These are phyloP conservation scores for Picochlorum sp. DNA, from an alignment of 139 green algal genomes.

Conservation along the genomic window DNA sequence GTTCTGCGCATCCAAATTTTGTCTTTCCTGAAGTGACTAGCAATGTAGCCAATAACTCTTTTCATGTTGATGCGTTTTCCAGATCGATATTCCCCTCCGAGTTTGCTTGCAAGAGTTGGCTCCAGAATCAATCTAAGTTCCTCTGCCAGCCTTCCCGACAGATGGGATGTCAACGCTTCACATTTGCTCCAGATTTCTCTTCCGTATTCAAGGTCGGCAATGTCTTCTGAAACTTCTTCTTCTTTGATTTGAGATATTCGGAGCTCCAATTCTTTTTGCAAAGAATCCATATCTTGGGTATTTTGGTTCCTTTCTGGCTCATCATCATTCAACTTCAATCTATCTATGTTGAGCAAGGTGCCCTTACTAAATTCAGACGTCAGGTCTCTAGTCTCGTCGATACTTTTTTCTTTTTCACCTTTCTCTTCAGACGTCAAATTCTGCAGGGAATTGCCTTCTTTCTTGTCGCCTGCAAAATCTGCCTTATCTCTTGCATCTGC, in stretches of 20 bases:
- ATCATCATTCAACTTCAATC: conserved; percentile 13
- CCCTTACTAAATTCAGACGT: conserved; percentile 21
- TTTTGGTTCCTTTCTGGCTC: conserved; percentile 6
- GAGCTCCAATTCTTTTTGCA: conserved; percentile 50
- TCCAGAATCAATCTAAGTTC: conserved; percentile 93
- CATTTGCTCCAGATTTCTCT: conserved; percentile 65
- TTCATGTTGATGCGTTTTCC: conserved; percentile 99
- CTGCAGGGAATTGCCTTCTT: conserved; percentile 8
- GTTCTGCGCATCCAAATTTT: conserved; percentile 98
- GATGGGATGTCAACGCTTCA: conserved; percentile 65
- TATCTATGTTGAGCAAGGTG: conserved; percentile 6
- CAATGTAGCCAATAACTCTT: conserved; percentile 93
- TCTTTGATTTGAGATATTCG: conserved; percentile 27
- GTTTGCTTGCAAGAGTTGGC: conserved; percentile 73
- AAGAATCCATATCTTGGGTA: conserved; percentile 21
- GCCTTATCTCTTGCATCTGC: neutral
- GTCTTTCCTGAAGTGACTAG: conserved; percentile 89
- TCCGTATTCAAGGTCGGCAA: conserved; percentile 21
- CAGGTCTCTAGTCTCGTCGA: conserved; percentile 22
- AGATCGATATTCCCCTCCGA: conserved; percentile 89
- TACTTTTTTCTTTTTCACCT: neutral
- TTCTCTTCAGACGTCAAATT: conserved; percentile 12
- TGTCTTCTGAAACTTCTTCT: conserved; percentile 9
- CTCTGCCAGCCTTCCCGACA: conserved; percentile 83
- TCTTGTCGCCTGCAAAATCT: conserved; percentile 6